A percentile compares a stretch with the other conserved stretches of the same genome.
Evolutionary conservation across 2,329 filamentous ascomycete genomes (phyloP).

Genomic region (Trichoderma hamatum): DNA sequence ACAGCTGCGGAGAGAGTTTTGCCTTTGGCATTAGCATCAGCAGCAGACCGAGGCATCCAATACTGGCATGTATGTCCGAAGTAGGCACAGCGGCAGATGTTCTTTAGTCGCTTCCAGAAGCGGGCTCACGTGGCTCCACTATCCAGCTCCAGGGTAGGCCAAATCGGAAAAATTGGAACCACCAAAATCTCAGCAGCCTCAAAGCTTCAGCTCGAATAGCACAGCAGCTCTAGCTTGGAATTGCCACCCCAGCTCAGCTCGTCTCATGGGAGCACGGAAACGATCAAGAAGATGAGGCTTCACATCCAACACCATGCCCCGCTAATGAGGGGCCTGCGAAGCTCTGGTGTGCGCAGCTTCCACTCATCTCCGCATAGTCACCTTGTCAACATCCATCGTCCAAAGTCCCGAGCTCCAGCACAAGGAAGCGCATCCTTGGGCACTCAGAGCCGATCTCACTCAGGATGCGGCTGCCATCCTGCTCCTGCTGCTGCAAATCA

Average conservation of each 20-base stretch:
- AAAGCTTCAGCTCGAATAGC: background rate
- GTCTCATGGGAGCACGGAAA: background rate
- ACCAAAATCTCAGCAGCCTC: background rate
- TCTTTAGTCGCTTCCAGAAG: background rate
- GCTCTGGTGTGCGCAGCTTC: conserved; percentile 12
- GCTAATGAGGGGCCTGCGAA: conserved; percentile 2
- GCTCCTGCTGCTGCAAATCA: conserved; percentile 31
- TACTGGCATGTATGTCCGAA: background rate
- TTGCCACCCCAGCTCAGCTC: background rate
- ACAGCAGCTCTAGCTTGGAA: background rate
- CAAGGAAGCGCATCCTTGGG: background rate
- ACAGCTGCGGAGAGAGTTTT: conserved; percentile 7
- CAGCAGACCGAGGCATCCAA: conserved; percentile 7
- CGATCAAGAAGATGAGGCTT: conserved; percentile 3
- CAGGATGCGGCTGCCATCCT: conserved; percentile 43
- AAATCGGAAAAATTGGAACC: background rate
- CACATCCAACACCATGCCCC: background rate
- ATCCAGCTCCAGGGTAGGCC: conserved; percentile 5
- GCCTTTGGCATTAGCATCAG: background rate
- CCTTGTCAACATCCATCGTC: conserved; percentile 3
- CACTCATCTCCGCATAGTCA: conserved; percentile 6
- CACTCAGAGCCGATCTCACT: conserved; percentile 31
- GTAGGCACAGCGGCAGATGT: background rate
- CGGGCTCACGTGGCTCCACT: background rate
- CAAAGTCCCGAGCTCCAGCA: background rate